Base-by-base conservation (phyloP, 192 early-diverging fungal species). In the Coemansia sp. region DNA sequence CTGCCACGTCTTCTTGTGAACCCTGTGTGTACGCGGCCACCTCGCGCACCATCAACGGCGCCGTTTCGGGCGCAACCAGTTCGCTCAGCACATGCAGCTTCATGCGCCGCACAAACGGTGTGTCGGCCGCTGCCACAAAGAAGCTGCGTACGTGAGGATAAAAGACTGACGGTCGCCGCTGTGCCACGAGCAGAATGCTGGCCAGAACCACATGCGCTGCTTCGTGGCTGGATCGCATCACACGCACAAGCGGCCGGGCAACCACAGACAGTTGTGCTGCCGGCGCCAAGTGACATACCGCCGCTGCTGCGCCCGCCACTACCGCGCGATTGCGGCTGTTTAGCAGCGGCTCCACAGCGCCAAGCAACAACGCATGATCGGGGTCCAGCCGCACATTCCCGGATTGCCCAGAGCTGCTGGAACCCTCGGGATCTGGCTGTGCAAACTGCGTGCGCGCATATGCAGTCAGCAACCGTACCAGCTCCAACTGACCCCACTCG, bases 401-500 rank as follows among this genome's bases (percentile, higher is more conserved):
- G 15, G 48, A n/a, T 15, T n/a, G 14, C 15, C 10, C 41, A 45
- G 41, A n/a, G 41, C 32, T 35, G 32, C 32, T 8, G 32, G 32
- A 35, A 35, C 15, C 41, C 15, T 12, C 48, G 5, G n/a, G 4
- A 22, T 9, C 55, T 8, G 51, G 62, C 37, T 22, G 57, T 23
- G 27, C 45, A 62, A 81, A 84, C 66, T 84, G 83, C 43, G 74
- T 71, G 82, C 87, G 84, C 53, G 87, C 91, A 82, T 99, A 99
- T 9, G 87, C 79, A 27, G 87, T 59, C 55, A 99, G 71, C 23
- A 96, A 66, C 37, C 87, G 88, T 39, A 95, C 66, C 25, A 95
- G 89, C 47, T 89, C 89, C 29, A 95, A 85, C 73, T 98, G 96
- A 11, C 90, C 93, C 97, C 97, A 99, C 73, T 97, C 93, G 82